Evolutionary conservation across 83 land plant genomes (phyloP).

Genomic region (Thuja plicata): DNA sequence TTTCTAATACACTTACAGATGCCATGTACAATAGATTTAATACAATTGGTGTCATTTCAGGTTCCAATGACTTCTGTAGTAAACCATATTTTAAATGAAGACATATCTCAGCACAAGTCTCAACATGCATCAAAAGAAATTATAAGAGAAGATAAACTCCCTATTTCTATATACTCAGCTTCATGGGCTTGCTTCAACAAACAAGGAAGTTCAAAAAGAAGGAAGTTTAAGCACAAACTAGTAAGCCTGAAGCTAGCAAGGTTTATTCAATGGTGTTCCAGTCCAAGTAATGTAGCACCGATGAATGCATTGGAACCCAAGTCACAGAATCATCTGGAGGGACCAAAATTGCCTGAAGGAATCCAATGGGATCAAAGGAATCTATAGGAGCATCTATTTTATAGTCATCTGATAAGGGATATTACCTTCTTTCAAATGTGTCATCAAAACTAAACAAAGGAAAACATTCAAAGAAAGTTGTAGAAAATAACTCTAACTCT

Average conservation of each 20-base stretch:
- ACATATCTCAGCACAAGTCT: not conserved
- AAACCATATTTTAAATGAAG: not conserved
- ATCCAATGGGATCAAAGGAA: not conserved
- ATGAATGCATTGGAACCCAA: not conserved
- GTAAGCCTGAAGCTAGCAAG: conserved; percentile 3
- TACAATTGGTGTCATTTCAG: conserved; percentile 4
- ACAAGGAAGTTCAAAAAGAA: too few species aligned
- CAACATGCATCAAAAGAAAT: not conserved
- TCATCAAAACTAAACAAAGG: not conserved
- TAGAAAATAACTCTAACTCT: not conserved
- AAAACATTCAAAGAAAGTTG: not conserved
- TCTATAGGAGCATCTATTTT: not conserved
- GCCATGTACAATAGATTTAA: too few species aligned
- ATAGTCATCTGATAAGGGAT: not conserved
- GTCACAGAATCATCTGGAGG: not conserved
- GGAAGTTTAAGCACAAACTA: conserved; percentile 9
- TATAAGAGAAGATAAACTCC: not conserved
- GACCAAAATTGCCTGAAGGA: not conserved
- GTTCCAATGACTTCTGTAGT: not conserved
- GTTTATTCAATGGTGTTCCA: not conserved
- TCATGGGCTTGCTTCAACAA: conserved; percentile 12
- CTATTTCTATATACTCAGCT: not conserved
- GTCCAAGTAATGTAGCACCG: not conserved
- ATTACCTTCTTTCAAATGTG: not conserved
- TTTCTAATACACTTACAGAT: not conserved